These are phyloP conservation scores for Rhizopus arrhizus DNA, from an alignment of 371 early-diverging fungal species.

Conservation along the genomic window DNA sequence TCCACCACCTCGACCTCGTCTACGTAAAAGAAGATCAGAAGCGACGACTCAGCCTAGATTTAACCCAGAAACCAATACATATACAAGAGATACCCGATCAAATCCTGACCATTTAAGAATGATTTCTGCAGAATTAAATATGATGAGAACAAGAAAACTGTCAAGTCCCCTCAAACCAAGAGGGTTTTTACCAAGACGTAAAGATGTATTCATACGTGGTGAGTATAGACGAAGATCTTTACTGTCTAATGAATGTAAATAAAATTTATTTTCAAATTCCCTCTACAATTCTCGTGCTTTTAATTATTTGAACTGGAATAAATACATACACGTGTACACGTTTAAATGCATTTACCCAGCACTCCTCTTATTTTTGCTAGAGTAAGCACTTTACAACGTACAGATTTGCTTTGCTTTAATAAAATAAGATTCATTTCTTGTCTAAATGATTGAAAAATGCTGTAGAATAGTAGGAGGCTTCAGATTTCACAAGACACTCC, in stretches of 20 bases:
- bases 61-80: constrained; percentile 53
- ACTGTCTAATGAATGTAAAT: constrained; percentile 20
- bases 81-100: constrained; percentile 61
- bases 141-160: constrained; percentile 60
- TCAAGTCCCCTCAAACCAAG: constrained; percentile 62
- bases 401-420: too few species aligned
- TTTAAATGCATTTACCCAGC: too few species aligned
- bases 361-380: too few species aligned
- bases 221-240: constrained; percentile 29
- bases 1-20: constrained; percentile 29
- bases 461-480: too few species aligned
- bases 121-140: constrained; percentile 62
- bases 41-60: constrained; percentile 57
- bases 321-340: too few species aligned
- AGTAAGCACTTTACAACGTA: too few species aligned
- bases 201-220: constrained; percentile 51
- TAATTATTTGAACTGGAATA: too few species aligned
- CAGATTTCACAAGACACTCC: too few species aligned
- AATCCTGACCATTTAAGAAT: constrained; percentile 64
- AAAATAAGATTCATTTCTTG: too few species aligned
- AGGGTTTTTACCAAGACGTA: constrained; percentile 60
- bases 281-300: too few species aligned
- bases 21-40: constrained; percentile 49
- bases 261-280: too few species aligned
- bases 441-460: too few species aligned